Conservation (phyloP, 805 yeast species). For the Millerago galiae region DNA sequence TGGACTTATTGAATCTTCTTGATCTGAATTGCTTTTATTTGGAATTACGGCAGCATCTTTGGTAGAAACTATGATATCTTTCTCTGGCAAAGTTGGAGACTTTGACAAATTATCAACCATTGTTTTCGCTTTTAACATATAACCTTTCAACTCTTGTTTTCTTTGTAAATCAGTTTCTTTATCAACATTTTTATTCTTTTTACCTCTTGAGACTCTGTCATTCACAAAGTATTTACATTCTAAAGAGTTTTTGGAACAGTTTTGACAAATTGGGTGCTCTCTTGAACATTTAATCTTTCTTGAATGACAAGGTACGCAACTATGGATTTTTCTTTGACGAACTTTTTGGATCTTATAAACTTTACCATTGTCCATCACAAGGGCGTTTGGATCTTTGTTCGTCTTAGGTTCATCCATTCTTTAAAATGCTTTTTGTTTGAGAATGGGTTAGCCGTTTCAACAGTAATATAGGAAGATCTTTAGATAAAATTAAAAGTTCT, state of each 20-base stretch:
- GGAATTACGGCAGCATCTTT: background rate
- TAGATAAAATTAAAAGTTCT: too few species aligned
- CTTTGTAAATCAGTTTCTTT: slow-evolving; percentile 17
- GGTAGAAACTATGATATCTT: background rate
- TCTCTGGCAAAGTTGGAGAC: background rate
- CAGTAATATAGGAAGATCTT: too few species aligned
- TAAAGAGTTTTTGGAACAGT: slow-evolving; percentile 40
- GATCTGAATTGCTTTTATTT: background rate
- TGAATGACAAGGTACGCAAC: slow-evolving; percentile 53
- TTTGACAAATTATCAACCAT: slow-evolving; percentile 5
- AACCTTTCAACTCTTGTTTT: slow-evolving; percentile 20
- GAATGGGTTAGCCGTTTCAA: background rate
- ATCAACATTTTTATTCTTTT: slow-evolving; percentile 21
- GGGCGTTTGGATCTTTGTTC: slow-evolving; percentile 28
- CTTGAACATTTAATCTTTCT: slow-evolving; percentile 52
- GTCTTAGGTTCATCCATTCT: slow-evolving; percentile 17
- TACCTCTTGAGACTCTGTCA: slow-evolving; percentile 39
- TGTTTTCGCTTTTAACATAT: slow-evolving; percentile 19
- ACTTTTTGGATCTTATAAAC: slow-evolving; percentile 55
- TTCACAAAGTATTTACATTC: slow-evolving; percentile 53
- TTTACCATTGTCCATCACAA: slow-evolving; percentile 41
- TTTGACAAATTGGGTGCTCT: slow-evolving; percentile 44
- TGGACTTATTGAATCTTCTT: background rate
- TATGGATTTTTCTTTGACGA: slow-evolving; percentile 51
- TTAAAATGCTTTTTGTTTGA: background rate